Conservation (phyloP, 305 asterid genomes). For the Fraxinus baroniana region DNA sequence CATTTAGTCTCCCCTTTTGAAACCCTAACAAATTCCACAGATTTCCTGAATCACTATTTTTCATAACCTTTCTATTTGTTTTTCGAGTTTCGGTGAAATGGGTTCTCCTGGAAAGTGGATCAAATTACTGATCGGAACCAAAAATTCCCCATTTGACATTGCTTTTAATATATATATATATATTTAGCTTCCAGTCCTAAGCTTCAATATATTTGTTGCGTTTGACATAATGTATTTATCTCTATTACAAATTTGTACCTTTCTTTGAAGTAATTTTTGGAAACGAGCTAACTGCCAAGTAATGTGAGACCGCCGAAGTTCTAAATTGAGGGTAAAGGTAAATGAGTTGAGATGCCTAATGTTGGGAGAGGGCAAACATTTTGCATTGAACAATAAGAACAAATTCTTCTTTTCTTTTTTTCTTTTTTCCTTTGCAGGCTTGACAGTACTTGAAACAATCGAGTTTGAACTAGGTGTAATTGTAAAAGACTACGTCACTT, state of each 20-base stretch:
- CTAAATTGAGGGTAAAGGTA: constrained; percentile 7
- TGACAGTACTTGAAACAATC: neutral
- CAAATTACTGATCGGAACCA: no score
- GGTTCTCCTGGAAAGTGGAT: no score
- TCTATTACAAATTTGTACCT: neutral
- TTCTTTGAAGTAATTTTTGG: neutral
- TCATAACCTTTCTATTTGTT: no score
- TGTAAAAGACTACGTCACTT: neutral
- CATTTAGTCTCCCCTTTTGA: no score
- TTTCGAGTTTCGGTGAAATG: no score
- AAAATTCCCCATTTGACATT: no score
- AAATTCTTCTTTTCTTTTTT: neutral
- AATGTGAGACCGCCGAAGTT: constrained; percentile 8
- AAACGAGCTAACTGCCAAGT: neutral
- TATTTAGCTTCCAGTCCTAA: neutral
- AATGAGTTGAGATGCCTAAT: neutral
- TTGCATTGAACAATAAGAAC: neutral
- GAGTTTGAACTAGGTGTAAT: neutral
- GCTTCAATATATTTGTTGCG: constrained; percentile 6
- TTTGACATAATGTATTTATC: constrained; percentile 10
- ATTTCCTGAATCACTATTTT: no score
- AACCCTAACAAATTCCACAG: no score
- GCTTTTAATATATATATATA: no score
- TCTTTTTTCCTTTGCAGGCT: neutral
- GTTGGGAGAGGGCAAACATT: neutral